phyloP scores from a whole-genome alignment of 2,329 filamentous ascomycete species.

The Pyrenophora seminiperda region DNA sequence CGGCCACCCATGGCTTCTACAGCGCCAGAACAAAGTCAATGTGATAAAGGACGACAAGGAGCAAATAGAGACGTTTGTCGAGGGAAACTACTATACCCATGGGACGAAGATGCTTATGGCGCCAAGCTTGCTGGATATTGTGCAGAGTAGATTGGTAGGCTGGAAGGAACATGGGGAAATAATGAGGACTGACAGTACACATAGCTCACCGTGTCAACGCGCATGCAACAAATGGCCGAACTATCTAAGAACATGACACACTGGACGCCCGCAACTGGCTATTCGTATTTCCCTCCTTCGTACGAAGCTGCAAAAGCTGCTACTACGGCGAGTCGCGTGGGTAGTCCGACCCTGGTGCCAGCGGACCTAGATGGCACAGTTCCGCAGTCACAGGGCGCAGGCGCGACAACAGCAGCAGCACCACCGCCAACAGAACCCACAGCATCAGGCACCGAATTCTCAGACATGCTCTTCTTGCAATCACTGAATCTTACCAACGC shows the following conservation, averaged over 20 bases:
- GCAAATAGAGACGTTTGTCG: constrained; percentile 56
- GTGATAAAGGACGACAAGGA: constrained; percentile 44
- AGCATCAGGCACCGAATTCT: constrained; percentile 33
- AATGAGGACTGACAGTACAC: constrained; percentile 7
- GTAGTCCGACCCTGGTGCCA: constrained; percentile 37
- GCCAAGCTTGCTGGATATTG: constrained; percentile 63
- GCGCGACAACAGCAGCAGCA: constrained; percentile 11
- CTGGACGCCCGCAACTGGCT: constrained; percentile 64
- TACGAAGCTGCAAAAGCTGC: constrained; percentile 47
- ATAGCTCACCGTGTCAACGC: constrained; percentile 61
- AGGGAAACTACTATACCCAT: constrained; percentile 66
- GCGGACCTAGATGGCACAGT: constrained; percentile 33
- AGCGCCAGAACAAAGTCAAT: constrained; percentile 56
- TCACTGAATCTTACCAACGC: constrained; percentile 58
- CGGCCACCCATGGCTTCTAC: constrained; percentile 64
- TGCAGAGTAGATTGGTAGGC: constrained; percentile 61
- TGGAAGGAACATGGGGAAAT: background rate
- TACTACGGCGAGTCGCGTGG: constrained; percentile 33
- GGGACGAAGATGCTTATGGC: constrained; percentile 66
- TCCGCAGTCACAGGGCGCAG: constrained; percentile 30
- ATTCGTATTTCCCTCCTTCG: constrained; percentile 62
- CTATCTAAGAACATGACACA: constrained; percentile 59
- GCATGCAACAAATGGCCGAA: constrained; percentile 61
- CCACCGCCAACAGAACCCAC: constrained; percentile 20
- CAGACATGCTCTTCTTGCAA: constrained; percentile 47